phyloP scores from a whole-genome alignment of 306 rosid species.

The Sechiopsis laciniata region DNA sequence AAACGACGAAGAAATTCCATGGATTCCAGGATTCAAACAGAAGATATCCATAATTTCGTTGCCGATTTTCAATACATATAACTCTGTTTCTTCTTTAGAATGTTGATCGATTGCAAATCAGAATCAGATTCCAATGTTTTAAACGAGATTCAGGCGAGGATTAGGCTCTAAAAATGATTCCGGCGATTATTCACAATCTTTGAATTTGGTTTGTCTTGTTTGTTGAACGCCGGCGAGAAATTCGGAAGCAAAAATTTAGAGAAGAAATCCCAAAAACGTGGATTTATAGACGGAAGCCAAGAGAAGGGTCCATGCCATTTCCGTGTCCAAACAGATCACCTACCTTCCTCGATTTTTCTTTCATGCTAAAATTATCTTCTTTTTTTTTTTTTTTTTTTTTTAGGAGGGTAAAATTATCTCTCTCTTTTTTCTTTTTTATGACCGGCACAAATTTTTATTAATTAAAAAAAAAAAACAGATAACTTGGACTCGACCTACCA shows the following conservation, averaged over 20 bases:
- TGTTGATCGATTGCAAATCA: neutral
- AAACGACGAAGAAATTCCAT: slow-evolving; percentile 49
- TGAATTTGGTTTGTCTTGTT: neutral
- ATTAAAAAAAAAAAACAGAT: no score
- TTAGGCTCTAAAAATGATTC: neutral
- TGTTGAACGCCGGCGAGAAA: slow-evolving; percentile 7
- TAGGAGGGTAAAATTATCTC: no score
- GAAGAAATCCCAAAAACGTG: neutral
- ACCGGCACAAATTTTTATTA: no score
- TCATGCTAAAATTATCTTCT: no score
- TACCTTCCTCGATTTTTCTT: slow-evolving; percentile 14
- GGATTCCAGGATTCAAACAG: slow-evolving; percentile 51
- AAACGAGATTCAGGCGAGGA: neutral
- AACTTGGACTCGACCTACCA: no score
- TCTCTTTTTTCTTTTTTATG: no score
- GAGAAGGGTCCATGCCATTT: slow-evolving; percentile 13
- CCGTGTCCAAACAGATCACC: slow-evolving; percentile 28
- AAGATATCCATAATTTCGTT: slow-evolving; percentile 47
- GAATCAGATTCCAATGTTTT: slow-evolving; percentile 1
- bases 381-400: no score
- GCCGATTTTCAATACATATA: neutral
- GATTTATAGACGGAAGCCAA: slow-evolving; percentile 14
- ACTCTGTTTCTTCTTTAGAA: neutral
- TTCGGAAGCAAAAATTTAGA: neutral
- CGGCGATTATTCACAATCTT: slow-evolving; percentile 4